Evolutionary conservation across 78 protist species (phyloP).

Genomic region (Dictyostelium discoideum): dicty_2.7 NC_007090.3:1752501-1753000

Average conservation of each 20-base stretch:
- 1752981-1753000: slow-evolving; percentile 98
- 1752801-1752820: slow-evolving; percentile 92
- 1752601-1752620: slow-evolving; percentile 96
- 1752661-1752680: slow-evolving; percentile 93
- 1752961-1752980: slow-evolving; percentile 94
- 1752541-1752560: slow-evolving; percentile 25
- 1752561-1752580: slow-evolving; percentile 92
- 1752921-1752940: slow-evolving; percentile 96
- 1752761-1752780: slow-evolving; percentile 96
- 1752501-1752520: slow-evolving; percentile 97
- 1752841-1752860: slow-evolving; percentile 92
- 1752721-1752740: slow-evolving; percentile 99
- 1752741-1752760: slow-evolving; percentile 98
- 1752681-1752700: slow-evolving; percentile 96
- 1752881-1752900: slow-evolving; percentile 98
- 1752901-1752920: slow-evolving; percentile 97
- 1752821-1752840: slow-evolving; percentile 95
- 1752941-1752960: slow-evolving; percentile 99
- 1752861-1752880: slow-evolving; percentile 91
- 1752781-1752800: slow-evolving; percentile 72
- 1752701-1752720: slow-evolving; percentile 86
- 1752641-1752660: slow-evolving; percentile 99
- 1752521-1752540: slow-evolving; percentile 65
- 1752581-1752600: slow-evolving; percentile 93
- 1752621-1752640: slow-evolving; percentile 94